Conservation (phyloP, 2,329 filamentous ascomycete genomes). For the Sporothrix protearum region DNA sequence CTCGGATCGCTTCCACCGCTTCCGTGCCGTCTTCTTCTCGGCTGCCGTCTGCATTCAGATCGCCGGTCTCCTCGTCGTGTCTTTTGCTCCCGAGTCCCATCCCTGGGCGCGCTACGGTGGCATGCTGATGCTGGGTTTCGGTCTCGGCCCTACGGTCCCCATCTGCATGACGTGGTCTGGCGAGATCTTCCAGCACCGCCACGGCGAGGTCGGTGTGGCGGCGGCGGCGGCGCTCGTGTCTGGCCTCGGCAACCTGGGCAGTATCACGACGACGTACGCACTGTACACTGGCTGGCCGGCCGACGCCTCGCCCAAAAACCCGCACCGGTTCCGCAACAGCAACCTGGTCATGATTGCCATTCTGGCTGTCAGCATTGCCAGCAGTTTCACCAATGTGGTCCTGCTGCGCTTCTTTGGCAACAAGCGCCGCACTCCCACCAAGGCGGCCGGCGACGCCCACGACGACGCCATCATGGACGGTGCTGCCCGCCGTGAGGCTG, state of each 20-base stretch:
- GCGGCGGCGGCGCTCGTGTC: slow-evolving; percentile 82
- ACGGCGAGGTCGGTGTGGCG: slow-evolving; percentile 87
- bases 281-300: slow-evolving; percentile 82
- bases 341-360: slow-evolving; percentile 89
- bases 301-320: slow-evolving; percentile 61
- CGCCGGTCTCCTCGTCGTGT: slow-evolving; percentile 72
- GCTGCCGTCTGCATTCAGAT: slow-evolving; percentile 75
- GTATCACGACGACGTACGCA: slow-evolving; percentile 83
- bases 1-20: slow-evolving; percentile 79
- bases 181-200: slow-evolving; percentile 83
- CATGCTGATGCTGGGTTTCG: slow-evolving; percentile 85
- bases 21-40: slow-evolving; percentile 78
- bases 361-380: slow-evolving; percentile 69
- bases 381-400: slow-evolving; percentile 76
- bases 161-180: slow-evolving; percentile 94
- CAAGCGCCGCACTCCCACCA: slow-evolving; percentile 41
- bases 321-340: slow-evolving; percentile 72
- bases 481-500: slow-evolving; percentile 55
- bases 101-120: slow-evolving; percentile 85
- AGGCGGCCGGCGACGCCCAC: slow-evolving; percentile 40
- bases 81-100: slow-evolving; percentile 61
- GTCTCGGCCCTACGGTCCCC: slow-evolving; percentile 83
- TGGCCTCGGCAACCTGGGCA: slow-evolving; percentile 80
- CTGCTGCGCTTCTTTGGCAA: slow-evolving; percentile 60
- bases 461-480: slow-evolving; percentile 54